Evolutionary conservation across 768 basidiomycete genomes (phyloP).

Genomic region (Clitopilus hobsonii): DNA sequence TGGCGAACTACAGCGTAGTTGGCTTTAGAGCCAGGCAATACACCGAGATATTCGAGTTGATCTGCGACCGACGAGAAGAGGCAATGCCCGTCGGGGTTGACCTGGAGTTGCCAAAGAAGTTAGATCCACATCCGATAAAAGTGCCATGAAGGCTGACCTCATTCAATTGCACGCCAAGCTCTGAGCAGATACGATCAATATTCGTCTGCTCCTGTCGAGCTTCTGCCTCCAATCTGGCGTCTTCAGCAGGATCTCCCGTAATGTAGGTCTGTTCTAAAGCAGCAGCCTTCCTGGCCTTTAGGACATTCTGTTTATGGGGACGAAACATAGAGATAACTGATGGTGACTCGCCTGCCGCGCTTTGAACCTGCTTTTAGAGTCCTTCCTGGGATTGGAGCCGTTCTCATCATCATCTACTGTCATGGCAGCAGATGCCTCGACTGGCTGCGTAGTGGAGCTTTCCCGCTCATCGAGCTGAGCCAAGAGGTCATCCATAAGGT

Average conservation of each 20-base stretch:
- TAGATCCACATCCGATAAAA: not conserved
- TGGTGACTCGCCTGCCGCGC: constrained; percentile 57
- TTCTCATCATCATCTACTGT: constrained; percentile 23
- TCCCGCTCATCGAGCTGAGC: constrained; percentile 71
- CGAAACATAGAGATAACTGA: not conserved
- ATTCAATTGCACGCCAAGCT: constrained; percentile 58
- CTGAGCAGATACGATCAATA: constrained; percentile 61
- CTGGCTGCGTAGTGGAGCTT: not conserved
- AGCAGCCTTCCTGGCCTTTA: constrained; percentile 70
- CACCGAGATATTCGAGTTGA: constrained; percentile 72
- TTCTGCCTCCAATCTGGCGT: constrained; percentile 58
- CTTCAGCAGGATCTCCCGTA: constrained; percentile 51
- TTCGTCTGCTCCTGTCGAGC: constrained; percentile 62
- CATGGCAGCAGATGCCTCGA: constrained; percentile 36
- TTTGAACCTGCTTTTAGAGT: constrained; percentile 58
- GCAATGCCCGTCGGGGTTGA: constrained; percentile 94
- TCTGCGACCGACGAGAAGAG: constrained; percentile 93
- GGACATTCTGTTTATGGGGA: not conserved
- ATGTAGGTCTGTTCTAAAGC: constrained; percentile 49
- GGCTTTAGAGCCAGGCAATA: constrained; percentile 55
- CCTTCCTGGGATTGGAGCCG: constrained; percentile 40
- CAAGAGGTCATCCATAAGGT: constrained; percentile 71
- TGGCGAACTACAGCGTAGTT: constrained; percentile 57
- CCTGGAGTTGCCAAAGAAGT: constrained; percentile 37
- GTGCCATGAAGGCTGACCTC: constrained; percentile 42